A percentile compares a stretch with the other conserved stretches of the same genome.
These are phyloP conservation scores for Beta lomatogona DNA, from an alignment of 179 eudicot species.

Conservation along the genomic window DNA sequence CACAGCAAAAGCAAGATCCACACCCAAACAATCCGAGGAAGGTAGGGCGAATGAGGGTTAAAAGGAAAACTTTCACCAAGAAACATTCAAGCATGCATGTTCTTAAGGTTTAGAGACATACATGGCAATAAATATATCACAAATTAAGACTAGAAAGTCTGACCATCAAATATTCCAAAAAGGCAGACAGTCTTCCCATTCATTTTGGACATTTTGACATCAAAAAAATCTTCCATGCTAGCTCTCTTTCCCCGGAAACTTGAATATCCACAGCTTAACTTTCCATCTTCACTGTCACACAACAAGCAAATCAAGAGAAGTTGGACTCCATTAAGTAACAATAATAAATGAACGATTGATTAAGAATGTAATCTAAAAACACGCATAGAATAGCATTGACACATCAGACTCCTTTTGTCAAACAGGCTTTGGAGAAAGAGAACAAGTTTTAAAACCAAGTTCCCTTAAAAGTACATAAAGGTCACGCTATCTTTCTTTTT, in stretches of 20 bases:
- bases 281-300: conserved; percentile 87
- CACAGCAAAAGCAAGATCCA: background rate
- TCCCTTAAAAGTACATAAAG: background rate
- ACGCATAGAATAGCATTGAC: background rate
- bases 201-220: conserved; percentile 71
- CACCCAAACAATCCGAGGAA: background rate
- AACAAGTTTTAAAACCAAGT: background rate
- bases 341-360: background rate
- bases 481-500: background rate
- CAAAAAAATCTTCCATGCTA: conserved; percentile 98
- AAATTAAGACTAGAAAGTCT: conserved; percentile 31
- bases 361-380: background rate
- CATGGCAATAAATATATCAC: background rate
- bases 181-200: conserved; percentile 75
- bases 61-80: background rate
- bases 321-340: conserved; percentile 15
- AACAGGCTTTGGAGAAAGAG: background rate
- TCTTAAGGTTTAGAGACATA: background rate
- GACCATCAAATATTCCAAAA: conserved; percentile 98
- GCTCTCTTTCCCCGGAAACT: conserved; percentile 94
- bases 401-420: background rate
- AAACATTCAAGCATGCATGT: background rate
- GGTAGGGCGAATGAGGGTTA: background rate
- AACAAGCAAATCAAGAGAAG: conserved; percentile 24
- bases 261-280: conserved; percentile 83